A percentile compares a stretch with the other conserved stretches of the same genome.
These are phyloP conservation scores for Kernera saxatilis DNA, from an alignment of 345 rosid genomes.

Conservation along the genomic window DNA sequence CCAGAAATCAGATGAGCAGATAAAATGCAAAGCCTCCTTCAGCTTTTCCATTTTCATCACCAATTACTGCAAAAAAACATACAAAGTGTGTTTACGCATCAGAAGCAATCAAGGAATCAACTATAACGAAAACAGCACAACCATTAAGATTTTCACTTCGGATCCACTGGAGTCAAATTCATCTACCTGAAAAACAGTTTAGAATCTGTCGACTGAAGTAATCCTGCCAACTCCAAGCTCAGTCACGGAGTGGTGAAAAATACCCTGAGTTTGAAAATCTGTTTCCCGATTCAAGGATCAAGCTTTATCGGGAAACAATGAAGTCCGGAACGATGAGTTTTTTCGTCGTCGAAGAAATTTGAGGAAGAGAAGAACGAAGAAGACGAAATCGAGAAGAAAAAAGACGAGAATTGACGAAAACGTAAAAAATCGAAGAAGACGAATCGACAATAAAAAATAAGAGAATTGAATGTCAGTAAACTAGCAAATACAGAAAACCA, in stretches of 20 bases:
- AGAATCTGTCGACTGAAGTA: background rate
- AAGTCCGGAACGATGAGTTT: background rate
- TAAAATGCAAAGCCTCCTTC: constrained; percentile 40
- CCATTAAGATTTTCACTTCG: background rate
- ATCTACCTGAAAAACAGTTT: background rate
- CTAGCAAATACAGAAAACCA: background rate
- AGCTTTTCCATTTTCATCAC: constrained; percentile 31
- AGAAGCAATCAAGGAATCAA: background rate
- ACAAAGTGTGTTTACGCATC: background rate
- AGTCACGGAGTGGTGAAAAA: background rate
- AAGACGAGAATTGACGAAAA: too few relatives aligned
- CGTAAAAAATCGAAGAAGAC: too few relatives aligned
- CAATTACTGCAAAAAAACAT: background rate
- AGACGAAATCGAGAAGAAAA: too few relatives aligned
- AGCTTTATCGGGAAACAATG: background rate
- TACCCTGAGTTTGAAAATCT: background rate
- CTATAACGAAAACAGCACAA: background rate
- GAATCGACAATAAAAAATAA: too few relatives aligned
- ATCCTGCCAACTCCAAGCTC: background rate
- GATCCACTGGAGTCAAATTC: background rate
- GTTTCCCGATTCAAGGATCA: background rate
- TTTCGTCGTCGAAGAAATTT: background rate
- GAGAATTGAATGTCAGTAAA: too few relatives aligned
- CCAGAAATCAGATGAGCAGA: constrained; percentile 50
- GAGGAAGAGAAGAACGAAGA: background rate